Base-by-base conservation (phyloP, 2,329 filamentous ascomycete species). In the Hypoxylon sp. region DNA sequence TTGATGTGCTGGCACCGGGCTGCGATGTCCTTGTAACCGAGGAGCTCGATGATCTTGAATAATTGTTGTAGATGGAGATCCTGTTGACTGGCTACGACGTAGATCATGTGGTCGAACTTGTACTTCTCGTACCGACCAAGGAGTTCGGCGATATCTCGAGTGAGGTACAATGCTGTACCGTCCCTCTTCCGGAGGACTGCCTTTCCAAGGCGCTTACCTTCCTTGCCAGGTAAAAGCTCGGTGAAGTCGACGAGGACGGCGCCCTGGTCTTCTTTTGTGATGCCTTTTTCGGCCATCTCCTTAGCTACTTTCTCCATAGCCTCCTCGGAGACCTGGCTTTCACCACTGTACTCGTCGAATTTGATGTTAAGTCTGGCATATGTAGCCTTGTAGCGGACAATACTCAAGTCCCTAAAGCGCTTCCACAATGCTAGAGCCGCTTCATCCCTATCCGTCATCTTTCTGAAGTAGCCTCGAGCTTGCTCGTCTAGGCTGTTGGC, bases 21-120 rank as follows among this genome's bases (percentile, higher is more conserved):
- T 3, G 89, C 87, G 62, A 93, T 86, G 2, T 93, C 91, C 65
- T 87, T 84, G 76, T 91, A 84, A 37, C 89, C 91, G 80, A 93
- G 87, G 27, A 93, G 84, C 76, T 92, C 88, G 65, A 93, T 83
- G 37, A 93, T 92, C 82, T 92, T 93, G 84, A 93, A 92, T 15
- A 94, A 83, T 77, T 93, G 91, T 74, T 88, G 88, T 60, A 93
- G 84, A 76, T 94, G 92, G 11, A 92, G 83, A 73, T 92, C 91
- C 74, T 94, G 91, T 70, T 90, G 87, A 21, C 87, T 89, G 1
- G 91, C 91, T 31, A 93, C 88, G 8, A 94, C 91, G 75, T 93
- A 94, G 68, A 93, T 91, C 91, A 94, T 92, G 77, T 92, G 88
- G 80, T 94, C 91, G 73, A 92, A 93, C 10, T 88, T 78, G 80